Conservation (phyloP, 2,329 filamentous ascomycete species). For the Exophiala dermatitidis region DNA sequence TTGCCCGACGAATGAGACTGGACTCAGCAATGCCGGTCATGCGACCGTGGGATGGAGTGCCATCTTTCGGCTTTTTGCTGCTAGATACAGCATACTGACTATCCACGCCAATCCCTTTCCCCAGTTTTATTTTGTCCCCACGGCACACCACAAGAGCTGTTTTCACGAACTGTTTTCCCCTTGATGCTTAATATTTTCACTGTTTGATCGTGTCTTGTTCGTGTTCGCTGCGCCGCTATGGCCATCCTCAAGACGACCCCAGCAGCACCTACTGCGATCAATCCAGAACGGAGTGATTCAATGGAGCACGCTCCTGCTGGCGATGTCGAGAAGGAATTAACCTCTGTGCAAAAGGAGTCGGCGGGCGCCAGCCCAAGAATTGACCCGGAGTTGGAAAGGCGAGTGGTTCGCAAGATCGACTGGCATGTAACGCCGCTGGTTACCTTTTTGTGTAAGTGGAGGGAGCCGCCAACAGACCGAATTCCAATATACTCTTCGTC, state of each 20-base stretch:
- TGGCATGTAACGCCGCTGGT: slow-evolving; percentile 51
- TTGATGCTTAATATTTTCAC: not conserved
- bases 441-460: slow-evolving; percentile 35
- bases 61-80: not conserved
- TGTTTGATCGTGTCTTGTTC: not conserved
- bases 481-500: slow-evolving; percentile 27
- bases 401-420: slow-evolving; percentile 51
- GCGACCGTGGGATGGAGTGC: not conserved
- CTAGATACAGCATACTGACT: too few species aligned
- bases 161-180: not conserved
- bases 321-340: not conserved
- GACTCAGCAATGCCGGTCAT: not conserved
- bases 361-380: slow-evolving; percentile 21
- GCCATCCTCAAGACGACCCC: not conserved
- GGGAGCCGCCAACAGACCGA: slow-evolving; percentile 25
- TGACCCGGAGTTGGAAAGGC: slow-evolving; percentile 41
- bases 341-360: not conserved
- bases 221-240: not conserved
- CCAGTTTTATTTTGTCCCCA: not conserved
- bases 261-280: not conserved
- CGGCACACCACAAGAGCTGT: too few species aligned
- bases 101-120: not conserved
- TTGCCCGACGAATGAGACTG: too few species aligned
- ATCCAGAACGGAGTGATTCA: not conserved
- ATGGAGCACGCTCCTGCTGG: not conserved